Evolutionary conservation across 352 stramenopile species (phyloP).

Genomic region (Pythium rishiriense): DNA sequence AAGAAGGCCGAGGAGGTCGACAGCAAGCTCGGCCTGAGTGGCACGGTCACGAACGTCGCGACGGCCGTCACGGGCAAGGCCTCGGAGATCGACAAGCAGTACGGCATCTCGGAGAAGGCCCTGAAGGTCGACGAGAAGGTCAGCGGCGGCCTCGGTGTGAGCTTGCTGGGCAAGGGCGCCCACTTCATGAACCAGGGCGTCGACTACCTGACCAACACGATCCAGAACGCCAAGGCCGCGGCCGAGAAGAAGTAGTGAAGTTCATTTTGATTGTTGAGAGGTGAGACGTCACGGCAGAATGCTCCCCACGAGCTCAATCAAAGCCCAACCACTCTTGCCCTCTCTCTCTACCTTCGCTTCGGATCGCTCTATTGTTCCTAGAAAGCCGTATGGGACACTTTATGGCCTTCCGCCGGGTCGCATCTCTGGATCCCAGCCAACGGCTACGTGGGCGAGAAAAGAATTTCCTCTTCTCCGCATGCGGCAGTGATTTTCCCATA

Average conservation of each 20-base stretch:
- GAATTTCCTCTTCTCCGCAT: too few species aligned
- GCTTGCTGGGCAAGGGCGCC: conserved; percentile 55
- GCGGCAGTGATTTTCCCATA: conserved; percentile 12
- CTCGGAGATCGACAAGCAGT: conserved; percentile 50
- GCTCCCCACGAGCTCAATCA: not conserved
- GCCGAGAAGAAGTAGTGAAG: conserved; percentile 28
- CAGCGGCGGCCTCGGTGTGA: conserved; percentile 62
- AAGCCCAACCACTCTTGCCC: not conserved
- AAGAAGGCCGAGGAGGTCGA: conserved; percentile 65
- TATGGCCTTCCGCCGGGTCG: conserved; percentile 7
- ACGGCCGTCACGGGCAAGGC: conserved; percentile 56
- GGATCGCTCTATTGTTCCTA: not conserved
- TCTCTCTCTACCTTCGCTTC: not conserved
- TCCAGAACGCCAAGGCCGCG: conserved; percentile 67
- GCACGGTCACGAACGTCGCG: conserved; percentile 50
- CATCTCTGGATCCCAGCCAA: conserved; percentile 1
- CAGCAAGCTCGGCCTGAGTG: conserved; percentile 51
- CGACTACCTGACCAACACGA: conserved; percentile 61
- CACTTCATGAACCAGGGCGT: conserved; percentile 45
- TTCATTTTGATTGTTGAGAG: not conserved
- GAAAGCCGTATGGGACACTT: conserved; percentile 10
- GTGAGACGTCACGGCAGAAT: not conserved
- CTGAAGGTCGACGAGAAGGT: conserved; percentile 73
- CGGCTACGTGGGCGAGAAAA: not conserved
- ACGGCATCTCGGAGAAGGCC: conserved; percentile 66